These are phyloP conservation scores for Candida freyschussii DNA, from an alignment of 1,139 yeast genomes.

Conservation along the genomic window DNA sequence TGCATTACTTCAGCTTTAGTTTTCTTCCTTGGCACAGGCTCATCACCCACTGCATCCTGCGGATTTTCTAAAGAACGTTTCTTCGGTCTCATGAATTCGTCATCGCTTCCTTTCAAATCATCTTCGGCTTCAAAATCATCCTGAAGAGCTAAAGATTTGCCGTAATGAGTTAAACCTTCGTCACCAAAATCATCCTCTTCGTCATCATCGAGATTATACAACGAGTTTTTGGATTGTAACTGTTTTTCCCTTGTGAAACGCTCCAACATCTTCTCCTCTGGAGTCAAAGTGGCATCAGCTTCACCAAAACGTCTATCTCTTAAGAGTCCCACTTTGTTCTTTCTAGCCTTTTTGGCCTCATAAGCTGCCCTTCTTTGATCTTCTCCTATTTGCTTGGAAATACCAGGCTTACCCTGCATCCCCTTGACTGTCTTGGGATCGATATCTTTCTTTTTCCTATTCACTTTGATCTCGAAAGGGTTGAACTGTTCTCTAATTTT, in stretches of 20 bases:
- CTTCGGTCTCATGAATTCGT: conserved; percentile 24
- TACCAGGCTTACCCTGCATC: conserved; percentile 69
- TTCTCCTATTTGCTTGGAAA: conserved; percentile 73
- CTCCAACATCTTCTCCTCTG: conserved; percentile 92
- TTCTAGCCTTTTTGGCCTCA: conserved; percentile 53
- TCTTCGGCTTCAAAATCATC: conserved; percentile 44
- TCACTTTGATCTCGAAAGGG: conserved; percentile 78
- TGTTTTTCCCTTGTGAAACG: conserved; percentile 89
- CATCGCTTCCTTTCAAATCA: conserved; percentile 38
- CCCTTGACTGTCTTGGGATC: conserved; percentile 49
- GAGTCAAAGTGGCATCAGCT: conserved; percentile 59
- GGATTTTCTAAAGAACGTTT: conserved; percentile 21
- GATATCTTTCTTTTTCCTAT: conserved; percentile 64
- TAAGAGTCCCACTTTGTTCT: conserved; percentile 74
- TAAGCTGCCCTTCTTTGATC: conserved; percentile 66
- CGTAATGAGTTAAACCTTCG: conserved; percentile 67
- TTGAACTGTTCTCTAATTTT: conserved; percentile 79
- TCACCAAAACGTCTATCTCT: conserved; percentile 93
- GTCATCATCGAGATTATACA: conserved; percentile 76
- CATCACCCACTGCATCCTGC: conserved; percentile 29
- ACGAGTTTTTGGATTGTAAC: conserved; percentile 45
- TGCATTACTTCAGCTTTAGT: conserved; percentile 95
- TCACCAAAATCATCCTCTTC: conserved; percentile 39
- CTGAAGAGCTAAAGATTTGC: conserved; percentile 56
- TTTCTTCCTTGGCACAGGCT: conserved; percentile 57